Base-by-base conservation (phyloP, 805 yeast species). In the Candida pseudoglaebosa region DNA sequence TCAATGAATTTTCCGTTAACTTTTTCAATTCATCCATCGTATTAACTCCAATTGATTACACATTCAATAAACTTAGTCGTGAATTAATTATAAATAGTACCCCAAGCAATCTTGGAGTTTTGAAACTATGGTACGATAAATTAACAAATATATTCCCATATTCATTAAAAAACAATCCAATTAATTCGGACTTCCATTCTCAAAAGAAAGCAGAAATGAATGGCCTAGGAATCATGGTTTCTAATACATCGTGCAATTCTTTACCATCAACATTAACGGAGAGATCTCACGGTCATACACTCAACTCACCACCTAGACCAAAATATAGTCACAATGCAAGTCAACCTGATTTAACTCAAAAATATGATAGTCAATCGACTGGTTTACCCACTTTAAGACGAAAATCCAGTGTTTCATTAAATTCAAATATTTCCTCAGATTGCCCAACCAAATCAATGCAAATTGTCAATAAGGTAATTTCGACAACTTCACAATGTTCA, bases 191-290 rank as follows among this genome's bases (percentile, higher is more conserved):
- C 44, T 60, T 15, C 44, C 49, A 24, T 41, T 53, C 4, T 42
- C 37, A 19, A 33, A 37, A 21, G 44, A 37, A 38, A 5, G 40
- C 52, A 4, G 41, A 45, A 18, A 51, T 61, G 59, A 40, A 51
- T 20, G 70, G 70, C 4, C 49, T 64, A 28, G 70, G 70, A 12
- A 64, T 64, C 28, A 56, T 59, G 42, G 50, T 62, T 24, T 22
- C 34, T 10, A 32, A 33, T 18, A 28, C 8, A 16, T 22, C 36
- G 13, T 10, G 29, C 12, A 26, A 26, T 13, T 15, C 29, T 6
- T 6, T 15, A 26, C 29, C 15, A 32, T 9, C 24, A 18, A 32
- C 26, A 32, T 8, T 16, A 14, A 28, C 13, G 12, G n/a, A 8
- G 33, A 30, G 32, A 4, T 34, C 39, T n/a, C 44, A 52, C 5